Conservation (phyloP, 768 basidiomycete species). For the Phylloporus sp. region DNA sequence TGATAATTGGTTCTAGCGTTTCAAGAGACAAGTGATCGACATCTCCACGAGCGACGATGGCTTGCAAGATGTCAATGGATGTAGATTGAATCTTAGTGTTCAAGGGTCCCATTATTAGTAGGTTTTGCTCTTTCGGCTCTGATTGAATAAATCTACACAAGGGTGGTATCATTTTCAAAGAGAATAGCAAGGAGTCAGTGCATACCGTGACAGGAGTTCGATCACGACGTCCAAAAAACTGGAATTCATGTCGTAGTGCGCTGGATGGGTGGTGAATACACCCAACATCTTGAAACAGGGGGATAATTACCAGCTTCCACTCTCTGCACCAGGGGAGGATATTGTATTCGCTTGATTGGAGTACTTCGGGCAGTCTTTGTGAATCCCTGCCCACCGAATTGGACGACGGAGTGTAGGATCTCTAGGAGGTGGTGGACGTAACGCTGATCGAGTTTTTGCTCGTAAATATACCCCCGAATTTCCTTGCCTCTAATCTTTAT, state of each 20-base stretch:
- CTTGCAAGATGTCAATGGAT: constrained; percentile 77
- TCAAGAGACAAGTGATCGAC: constrained; percentile 56
- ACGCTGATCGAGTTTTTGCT: constrained; percentile 71
- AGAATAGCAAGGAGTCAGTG: constrained; percentile 35
- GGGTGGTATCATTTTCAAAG: neutral
- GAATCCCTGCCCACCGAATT: constrained; percentile 89
- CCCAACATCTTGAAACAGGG: neutral
- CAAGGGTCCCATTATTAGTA: constrained; percentile 50
- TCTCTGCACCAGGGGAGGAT: constrained; percentile 56
- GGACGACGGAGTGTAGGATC: constrained; percentile 66
- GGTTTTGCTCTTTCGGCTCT: constrained; percentile 54
- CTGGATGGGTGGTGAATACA: constrained; percentile 9
- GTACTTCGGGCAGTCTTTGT: constrained; percentile 66
- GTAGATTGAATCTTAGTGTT: constrained; percentile 69
- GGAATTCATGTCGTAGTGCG: constrained; percentile 46
- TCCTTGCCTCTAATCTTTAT: constrained; percentile 60
- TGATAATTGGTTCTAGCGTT: constrained; percentile 61
- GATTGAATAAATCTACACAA: constrained; percentile 64
- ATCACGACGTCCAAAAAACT: constrained; percentile 76
- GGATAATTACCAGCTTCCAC: constrained; percentile 50
- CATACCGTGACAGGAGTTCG: constrained; percentile 68
- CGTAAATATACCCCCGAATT: constrained; percentile 63
- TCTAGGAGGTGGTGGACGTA: constrained; percentile 72
- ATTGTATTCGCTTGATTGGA: constrained; percentile 57
- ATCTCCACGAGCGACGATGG: constrained; percentile 78